These are phyloP conservation scores for Datisca glomerata DNA, from an alignment of 306 rosid genomes.

Conservation along the genomic window DNA sequence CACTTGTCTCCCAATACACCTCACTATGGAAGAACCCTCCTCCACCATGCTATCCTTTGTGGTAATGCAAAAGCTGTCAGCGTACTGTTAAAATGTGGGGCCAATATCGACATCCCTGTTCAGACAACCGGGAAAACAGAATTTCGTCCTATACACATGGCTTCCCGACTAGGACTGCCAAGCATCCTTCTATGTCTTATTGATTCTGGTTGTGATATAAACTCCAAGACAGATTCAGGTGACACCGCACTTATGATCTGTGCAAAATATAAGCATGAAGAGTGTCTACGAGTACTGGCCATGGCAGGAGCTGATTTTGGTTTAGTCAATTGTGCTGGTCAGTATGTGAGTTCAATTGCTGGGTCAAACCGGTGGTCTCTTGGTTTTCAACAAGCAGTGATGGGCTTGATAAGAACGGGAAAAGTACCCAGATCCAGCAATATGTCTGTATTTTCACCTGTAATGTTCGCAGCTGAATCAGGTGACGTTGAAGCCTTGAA, in stretches of 20 bases:
- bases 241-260: conserved; percentile 76
- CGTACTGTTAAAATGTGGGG: conserved; percentile 48
- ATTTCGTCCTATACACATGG: conserved; percentile 75
- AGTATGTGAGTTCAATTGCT: conserved; percentile 55
- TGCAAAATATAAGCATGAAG: conserved; percentile 53
- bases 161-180: conserved; percentile 61
- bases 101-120: conserved; percentile 43
- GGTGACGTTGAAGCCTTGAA: conserved; percentile 70
- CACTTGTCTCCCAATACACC: conserved; percentile 23
- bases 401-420: conserved; percentile 34
- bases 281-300: conserved; percentile 51
- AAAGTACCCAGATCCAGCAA: conserved; percentile 53
- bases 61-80: conserved; percentile 55
- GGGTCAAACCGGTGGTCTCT: conserved; percentile 50
- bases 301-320: conserved; percentile 80
- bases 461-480: conserved; percentile 47
- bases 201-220: conserved; percentile 59
- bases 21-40: conserved; percentile 64
- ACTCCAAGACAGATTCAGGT: conserved; percentile 53
- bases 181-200: conserved; percentile 46
- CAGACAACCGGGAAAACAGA: conserved; percentile 40
- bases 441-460: conserved; percentile 40
- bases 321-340: conserved; percentile 45
- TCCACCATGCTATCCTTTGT: conserved; percentile 83
- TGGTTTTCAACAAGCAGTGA: conserved; percentile 49